Conservation (phyloP, 2,329 filamentous ascomycete species). For the Monosporascus sp. region DNA sequence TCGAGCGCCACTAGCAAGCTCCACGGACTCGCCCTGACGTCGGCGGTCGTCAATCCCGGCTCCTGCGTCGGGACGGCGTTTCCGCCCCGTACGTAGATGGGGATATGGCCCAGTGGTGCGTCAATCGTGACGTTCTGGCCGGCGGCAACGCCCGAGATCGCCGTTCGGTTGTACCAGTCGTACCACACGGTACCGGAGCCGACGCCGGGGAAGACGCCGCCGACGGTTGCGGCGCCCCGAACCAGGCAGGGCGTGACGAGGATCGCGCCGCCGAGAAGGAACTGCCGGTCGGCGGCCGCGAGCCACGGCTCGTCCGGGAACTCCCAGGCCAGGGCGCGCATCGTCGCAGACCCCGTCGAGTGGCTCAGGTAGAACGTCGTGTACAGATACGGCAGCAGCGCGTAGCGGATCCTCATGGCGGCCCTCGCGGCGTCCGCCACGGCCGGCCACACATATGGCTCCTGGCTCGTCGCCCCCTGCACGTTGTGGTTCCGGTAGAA, state of each 20-base stretch:
- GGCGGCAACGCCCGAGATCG: constrained; percentile 33
- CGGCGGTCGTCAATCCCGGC: constrained; percentile 61
- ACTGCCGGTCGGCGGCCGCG: constrained; percentile 63
- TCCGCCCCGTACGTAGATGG: constrained; percentile 66
- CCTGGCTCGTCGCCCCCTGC: constrained; percentile 57
- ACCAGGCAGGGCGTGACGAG: constrained; percentile 65
- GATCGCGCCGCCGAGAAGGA: constrained; percentile 62
- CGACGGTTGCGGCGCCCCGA: constrained; percentile 55
- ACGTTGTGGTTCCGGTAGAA: constrained; percentile 76
- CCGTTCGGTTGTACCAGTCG: constrained; percentile 70
- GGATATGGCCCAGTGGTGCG: constrained; percentile 60
- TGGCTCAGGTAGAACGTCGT: constrained; percentile 66
- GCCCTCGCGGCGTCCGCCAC: constrained; percentile 60
- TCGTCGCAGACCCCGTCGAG: constrained; percentile 61
- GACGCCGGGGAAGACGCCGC: constrained; percentile 66
- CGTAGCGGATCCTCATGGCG: constrained; percentile 68
- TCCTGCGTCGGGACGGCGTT: constrained; percentile 63
- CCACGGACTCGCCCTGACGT: constrained; percentile 61
- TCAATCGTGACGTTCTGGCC: constrained; percentile 37
- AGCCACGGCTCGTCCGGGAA: constrained; percentile 67
- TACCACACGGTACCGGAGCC: constrained; percentile 62
- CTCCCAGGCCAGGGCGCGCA: constrained; percentile 71
- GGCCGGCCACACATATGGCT: constrained; percentile 65
- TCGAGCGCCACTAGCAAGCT: constrained; percentile 60
- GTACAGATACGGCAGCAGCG: constrained; percentile 71